Conservation (phyloP, 805 yeast genomes). For the Cyberlindnera amylophila region DNA sequence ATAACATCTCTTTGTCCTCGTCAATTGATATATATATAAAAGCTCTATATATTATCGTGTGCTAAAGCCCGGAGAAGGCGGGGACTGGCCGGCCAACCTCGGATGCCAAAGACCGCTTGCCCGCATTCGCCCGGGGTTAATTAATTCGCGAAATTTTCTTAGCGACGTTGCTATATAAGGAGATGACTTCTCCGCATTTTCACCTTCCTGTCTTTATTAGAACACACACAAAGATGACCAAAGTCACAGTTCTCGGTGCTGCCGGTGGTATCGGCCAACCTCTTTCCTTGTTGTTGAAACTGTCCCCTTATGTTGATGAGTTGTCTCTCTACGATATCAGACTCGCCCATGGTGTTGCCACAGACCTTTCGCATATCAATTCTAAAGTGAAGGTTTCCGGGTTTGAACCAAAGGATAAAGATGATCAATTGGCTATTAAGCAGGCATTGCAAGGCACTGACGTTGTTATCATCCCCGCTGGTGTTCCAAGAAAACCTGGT, state of each 20-base stretch:
- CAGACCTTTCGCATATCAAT: slow-evolving; percentile 82
- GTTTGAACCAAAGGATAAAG: slow-evolving; percentile 45
- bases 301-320: slow-evolving; percentile 54
- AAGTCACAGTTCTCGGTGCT: slow-evolving; percentile 87
- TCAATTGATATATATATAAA: neutral
- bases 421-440: slow-evolving; percentile 45
- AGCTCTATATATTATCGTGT: neutral
- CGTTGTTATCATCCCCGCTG: slow-evolving; percentile 61
- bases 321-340: slow-evolving; percentile 83
- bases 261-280: slow-evolving; percentile 97
- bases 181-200: slow-evolving; percentile 5
- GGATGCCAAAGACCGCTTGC: neutral
- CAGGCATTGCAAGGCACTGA: slow-evolving; percentile 42
- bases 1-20: no score
- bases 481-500: slow-evolving; percentile 91
- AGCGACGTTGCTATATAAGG: neutral
- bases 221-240: slow-evolving; percentile 30
- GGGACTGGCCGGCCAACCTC: neutral
- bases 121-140: slow-evolving; percentile 2
- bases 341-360: slow-evolving; percentile 80
- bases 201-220: neutral
- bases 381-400: slow-evolving; percentile 59
- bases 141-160: neutral
- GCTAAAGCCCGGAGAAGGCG: slow-evolving; percentile 1
- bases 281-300: slow-evolving; percentile 72